phyloP scores from a whole-genome alignment of 306 rosid species.

The Styphnolobium japonicum region DNA sequence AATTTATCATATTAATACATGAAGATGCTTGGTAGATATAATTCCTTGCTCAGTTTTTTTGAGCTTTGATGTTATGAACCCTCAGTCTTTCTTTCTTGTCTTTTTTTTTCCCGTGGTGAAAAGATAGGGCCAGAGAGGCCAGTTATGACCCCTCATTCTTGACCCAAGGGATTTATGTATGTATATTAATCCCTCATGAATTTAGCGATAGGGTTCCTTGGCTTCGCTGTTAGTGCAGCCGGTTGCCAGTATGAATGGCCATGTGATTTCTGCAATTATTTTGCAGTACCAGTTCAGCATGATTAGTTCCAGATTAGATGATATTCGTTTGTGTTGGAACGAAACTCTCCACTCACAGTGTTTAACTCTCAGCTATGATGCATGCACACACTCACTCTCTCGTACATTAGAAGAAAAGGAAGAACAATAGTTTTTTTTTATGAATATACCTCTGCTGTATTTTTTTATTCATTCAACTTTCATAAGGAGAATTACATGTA shows the following conservation, averaged over 20 bases:
- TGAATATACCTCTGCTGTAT: too few species aligned
- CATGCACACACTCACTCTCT: too few species aligned
- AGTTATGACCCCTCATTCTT: constrained; percentile 3
- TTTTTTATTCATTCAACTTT: too few species aligned
- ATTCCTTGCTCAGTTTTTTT: constrained; percentile 23
- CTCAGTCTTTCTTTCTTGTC: not conserved
- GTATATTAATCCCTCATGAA: constrained; percentile 4
- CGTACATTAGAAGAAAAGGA: too few species aligned
- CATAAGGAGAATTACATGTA: too few species aligned
- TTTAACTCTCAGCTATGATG: too few species aligned
- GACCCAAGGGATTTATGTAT: constrained; percentile 13
- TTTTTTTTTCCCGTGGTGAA: not conserved
- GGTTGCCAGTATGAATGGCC: not conserved
- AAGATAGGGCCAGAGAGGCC: constrained; percentile 1
- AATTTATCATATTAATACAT: constrained; percentile 10
- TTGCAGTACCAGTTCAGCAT: too few species aligned
- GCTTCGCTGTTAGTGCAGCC: not conserved
- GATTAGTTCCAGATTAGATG: not conserved
- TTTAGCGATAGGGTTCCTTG: not conserved
- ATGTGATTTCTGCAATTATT: not conserved
- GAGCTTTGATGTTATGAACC: constrained; percentile 24
- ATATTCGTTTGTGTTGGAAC: not conserved
- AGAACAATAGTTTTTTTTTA: too few species aligned
- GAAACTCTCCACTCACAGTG: too few species aligned
- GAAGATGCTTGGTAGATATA: constrained; percentile 20